phyloP scores from a whole-genome alignment of 805 yeast genomes.

The Blastobotrys robertii region DNA sequence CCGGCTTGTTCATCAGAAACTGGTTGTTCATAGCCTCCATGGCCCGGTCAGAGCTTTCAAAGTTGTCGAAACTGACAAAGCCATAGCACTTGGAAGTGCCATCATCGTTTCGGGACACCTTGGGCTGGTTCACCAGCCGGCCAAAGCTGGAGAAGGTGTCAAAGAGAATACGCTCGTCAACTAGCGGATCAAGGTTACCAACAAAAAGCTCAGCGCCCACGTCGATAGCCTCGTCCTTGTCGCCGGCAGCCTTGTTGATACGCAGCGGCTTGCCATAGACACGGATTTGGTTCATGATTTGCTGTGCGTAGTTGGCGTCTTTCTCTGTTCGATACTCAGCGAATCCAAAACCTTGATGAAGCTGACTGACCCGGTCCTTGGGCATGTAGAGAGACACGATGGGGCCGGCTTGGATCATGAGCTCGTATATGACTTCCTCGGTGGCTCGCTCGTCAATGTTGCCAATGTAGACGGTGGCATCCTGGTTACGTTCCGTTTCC shows the following conservation, averaged over 20 bases:
- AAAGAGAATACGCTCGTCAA: conserved; percentile 47
- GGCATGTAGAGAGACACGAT: conserved; percentile 64
- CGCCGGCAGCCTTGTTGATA: conserved; percentile 41
- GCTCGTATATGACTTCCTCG: conserved; percentile 65
- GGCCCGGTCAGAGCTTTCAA: conserved; percentile 63
- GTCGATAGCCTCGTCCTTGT: conserved; percentile 22
- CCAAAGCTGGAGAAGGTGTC: conserved; percentile 68
- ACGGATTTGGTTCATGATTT: conserved; percentile 48
- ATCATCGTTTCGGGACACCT: conserved; percentile 39
- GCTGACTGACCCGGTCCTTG: conserved; percentile 57
- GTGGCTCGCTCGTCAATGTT: conserved; percentile 69
- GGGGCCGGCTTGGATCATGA: conserved; percentile 80
- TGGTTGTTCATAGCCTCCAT: conserved; percentile 59
- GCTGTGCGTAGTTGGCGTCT: conserved; percentile 64
- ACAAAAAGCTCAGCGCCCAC: conserved; percentile 63
- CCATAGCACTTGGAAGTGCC: conserved; percentile 55
- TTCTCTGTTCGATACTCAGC: conserved; percentile 50
- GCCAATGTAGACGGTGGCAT: conserved; percentile 68
- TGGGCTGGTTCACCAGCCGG: conserved; percentile 39
- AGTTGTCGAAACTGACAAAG: conserved; percentile 52
- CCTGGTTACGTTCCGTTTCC: conserved; percentile 46
- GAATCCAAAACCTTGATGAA: conserved; percentile 84
- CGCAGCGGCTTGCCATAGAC: conserved; percentile 53
- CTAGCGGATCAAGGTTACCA: conserved; percentile 57
- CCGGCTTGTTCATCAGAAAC: conserved; percentile 54